These are phyloP conservation scores for Ceratocystis smalleyi DNA, from an alignment of 2,329 filamentous ascomycete species.

Conservation along the genomic window DNA sequence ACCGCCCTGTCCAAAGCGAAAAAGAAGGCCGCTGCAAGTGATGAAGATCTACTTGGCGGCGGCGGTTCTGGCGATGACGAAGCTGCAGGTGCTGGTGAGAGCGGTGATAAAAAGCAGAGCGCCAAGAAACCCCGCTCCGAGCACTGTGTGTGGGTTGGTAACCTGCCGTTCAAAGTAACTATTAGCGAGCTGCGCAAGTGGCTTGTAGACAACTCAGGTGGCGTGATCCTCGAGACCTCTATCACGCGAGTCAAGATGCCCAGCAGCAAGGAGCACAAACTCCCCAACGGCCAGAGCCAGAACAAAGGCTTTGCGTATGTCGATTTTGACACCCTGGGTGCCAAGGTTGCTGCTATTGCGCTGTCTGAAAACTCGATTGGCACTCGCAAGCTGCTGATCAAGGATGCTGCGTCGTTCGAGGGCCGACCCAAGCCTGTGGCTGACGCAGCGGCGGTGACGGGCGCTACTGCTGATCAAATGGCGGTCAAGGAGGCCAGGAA, in stretches of 20 bases:
- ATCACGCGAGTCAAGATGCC: conserved; percentile 82
- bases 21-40: conserved; percentile 26
- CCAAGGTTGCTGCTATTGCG: conserved; percentile 61
- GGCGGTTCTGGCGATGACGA: conserved; percentile 18
- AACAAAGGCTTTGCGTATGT: conserved; percentile 97
- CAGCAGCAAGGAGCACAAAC: conserved; percentile 17
- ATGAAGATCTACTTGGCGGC: conserved; percentile 20
- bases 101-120: conserved; percentile 26
- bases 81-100: conserved; percentile 13
- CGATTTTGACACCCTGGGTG: conserved; percentile 61
- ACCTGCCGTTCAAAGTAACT: conserved; percentile 71
- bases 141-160: conserved; percentile 89
- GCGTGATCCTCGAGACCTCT: conserved; percentile 46
- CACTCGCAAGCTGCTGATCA: conserved; percentile 76
- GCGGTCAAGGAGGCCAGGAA: conserved; percentile 22
- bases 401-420: conserved; percentile 77
- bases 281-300: conserved; percentile 18
- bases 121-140: conserved; percentile 48
- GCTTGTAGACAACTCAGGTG: conserved; percentile 56
- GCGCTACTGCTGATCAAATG: conserved; percentile 19
- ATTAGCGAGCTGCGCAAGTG: conserved; percentile 62
- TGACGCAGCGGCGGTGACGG: conserved; percentile 20
- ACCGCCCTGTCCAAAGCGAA: conserved; percentile 27
- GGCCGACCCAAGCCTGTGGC: conserved; percentile 47
- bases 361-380: conserved; percentile 70